Conservation (phyloP, 352 stramenopile genomes). For the Thalassiosira exigua region DNA sequence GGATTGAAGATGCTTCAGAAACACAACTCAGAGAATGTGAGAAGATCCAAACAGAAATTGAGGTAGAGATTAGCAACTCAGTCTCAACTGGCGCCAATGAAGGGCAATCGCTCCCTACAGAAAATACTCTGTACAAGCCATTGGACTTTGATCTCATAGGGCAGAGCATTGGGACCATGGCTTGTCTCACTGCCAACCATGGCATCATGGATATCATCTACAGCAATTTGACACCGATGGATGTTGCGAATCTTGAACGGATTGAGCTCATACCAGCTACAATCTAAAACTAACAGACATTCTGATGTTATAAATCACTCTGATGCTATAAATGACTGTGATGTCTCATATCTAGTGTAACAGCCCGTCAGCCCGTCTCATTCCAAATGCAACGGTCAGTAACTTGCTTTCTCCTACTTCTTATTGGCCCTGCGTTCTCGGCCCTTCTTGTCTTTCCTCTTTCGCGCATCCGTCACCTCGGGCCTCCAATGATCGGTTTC, state of each 20-base stretch:
- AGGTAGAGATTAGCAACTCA: not conserved
- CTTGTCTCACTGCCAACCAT: constrained; percentile 1
- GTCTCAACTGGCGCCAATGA: not conserved
- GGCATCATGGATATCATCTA: constrained; percentile 16
- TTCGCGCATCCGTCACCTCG: too few species aligned
- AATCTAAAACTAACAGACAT: too few species aligned
- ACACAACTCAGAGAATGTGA: constrained; percentile 15
- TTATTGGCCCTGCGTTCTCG: too few species aligned
- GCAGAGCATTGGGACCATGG: not conserved
- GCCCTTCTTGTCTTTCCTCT: too few species aligned
- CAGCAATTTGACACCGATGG: constrained; percentile 15
- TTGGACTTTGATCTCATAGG: not conserved
- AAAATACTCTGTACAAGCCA: constrained; percentile 22
- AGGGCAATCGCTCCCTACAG: not conserved
- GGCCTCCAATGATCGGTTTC: too few species aligned
- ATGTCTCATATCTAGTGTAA: too few species aligned
- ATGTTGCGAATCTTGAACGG: constrained; percentile 31
- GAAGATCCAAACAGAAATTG: constrained; percentile 18
- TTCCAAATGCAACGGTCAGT: too few species aligned
- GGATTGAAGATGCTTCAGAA: not conserved
- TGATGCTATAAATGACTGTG: too few species aligned
- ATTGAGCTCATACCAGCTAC: too few species aligned
- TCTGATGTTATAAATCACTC: too few species aligned
- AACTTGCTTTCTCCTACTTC: too few species aligned
- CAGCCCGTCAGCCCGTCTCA: too few species aligned